A percentile compares a stretch with the other conserved stretches of the same genome.
phyloP scores from a whole-genome alignment of 2,329 filamentous ascomycete genomes.

The Fusarium stilboides region DNA sequence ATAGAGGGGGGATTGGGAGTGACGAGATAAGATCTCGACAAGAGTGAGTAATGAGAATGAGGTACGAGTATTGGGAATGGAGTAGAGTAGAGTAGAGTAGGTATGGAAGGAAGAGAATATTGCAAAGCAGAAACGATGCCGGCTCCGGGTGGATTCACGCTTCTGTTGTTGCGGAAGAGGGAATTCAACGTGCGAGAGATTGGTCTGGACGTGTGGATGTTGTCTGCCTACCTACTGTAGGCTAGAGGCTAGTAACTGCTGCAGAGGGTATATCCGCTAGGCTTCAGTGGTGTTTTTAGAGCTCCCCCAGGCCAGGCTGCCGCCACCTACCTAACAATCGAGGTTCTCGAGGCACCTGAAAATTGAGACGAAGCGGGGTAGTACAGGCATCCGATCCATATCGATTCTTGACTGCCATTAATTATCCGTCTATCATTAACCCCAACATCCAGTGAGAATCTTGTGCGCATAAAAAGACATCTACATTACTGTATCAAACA shows the following conservation, averaged over 20 bases:
- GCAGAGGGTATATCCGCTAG: conserved; percentile 8
- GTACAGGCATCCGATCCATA: neutral
- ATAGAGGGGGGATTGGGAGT: conserved; percentile 18
- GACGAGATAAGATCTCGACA: conserved; percentile 37
- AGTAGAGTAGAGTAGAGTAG: conserved; percentile 19
- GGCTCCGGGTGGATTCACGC: conserved; percentile 43
- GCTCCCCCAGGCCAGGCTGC: neutral
- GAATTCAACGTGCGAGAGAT: conserved; percentile 30
- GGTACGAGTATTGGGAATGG: conserved; percentile 16
- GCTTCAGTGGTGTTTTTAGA: conserved; percentile 24
- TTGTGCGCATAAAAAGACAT: neutral
- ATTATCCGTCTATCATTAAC: neutral
- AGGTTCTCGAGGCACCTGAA: conserved; percentile 9
- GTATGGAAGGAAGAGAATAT: conserved; percentile 23
- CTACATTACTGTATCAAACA: neutral
- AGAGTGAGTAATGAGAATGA: conserved; percentile 15
- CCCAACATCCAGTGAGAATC: neutral
- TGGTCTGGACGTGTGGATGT: conserved; percentile 17
- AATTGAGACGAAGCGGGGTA: conserved; percentile 33
- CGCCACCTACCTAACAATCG: conserved; percentile 11
- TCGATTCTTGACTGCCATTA: neutral
- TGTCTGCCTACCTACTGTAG: neutral
- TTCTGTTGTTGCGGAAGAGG: conserved; percentile 38
- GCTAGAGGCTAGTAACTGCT: neutral
- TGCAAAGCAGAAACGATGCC: conserved; percentile 35